Evolutionary conservation across 495 filamentous ascomycete species (phyloP).

Genomic region (Xylaria longipes): DNA sequence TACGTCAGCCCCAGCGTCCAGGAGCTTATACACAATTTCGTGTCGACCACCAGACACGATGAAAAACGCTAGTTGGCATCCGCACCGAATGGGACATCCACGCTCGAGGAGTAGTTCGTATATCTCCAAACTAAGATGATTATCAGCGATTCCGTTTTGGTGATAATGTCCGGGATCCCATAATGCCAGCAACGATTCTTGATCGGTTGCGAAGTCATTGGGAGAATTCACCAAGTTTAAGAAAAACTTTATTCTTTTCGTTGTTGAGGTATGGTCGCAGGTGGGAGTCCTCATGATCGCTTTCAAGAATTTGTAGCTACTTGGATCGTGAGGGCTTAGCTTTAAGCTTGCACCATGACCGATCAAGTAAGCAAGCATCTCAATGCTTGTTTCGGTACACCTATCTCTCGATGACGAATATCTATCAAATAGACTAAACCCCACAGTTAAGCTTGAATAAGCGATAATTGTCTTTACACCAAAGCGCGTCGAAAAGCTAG

Average conservation of each 20-base stretch:
- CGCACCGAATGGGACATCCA: neutral
- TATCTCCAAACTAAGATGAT: neutral
- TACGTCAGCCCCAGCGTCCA: neutral
- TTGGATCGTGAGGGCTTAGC: neutral
- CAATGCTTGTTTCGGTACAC: too few species aligned
- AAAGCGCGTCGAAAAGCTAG: neutral
- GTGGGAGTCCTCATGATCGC: neutral
- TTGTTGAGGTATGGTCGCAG: accelerated
- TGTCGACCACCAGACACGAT: neutral
- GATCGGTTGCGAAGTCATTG: neutral
- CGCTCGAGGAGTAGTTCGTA: neutral
- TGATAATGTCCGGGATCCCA: neutral
- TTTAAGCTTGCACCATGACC: neutral
- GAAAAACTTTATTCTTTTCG: neutral
- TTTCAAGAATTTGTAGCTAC: neutral
- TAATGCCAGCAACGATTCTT: neutral
- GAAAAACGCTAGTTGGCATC: neutral
- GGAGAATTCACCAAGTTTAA: neutral
- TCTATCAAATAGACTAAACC: neutral
- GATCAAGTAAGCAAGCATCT: conserved; percentile 8
- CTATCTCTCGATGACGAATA: neutral
- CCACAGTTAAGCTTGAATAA: too few species aligned
- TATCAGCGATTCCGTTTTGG: neutral
- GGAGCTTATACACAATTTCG: neutral
- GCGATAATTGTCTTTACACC: neutral